Evolutionary conservation across 306 rosid species (phyloP).

Genomic region (Lathyrus tuberosus): DNA sequence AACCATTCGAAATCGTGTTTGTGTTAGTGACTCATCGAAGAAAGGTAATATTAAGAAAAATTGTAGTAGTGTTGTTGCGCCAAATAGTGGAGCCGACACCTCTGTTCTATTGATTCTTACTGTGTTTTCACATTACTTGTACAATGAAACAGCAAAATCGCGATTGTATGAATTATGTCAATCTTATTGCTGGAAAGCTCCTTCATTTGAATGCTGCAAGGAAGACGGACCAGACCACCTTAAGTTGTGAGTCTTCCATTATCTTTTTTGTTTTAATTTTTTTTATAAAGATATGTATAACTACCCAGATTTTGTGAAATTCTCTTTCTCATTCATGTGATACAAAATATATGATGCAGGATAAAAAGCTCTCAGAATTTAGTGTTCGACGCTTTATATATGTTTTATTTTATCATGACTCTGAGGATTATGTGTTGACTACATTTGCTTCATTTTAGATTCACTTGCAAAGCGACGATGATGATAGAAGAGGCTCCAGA

Average conservation of each 20-base stretch:
- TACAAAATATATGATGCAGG: not conserved
- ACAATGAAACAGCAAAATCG: slow-evolving; percentile 59
- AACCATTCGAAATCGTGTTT: slow-evolving; percentile 38
- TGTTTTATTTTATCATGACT: not conserved
- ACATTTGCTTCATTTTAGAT: slow-evolving; percentile 49
- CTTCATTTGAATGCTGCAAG: slow-evolving; percentile 68
- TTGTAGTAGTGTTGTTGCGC: slow-evolving; percentile 26
- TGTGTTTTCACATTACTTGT: slow-evolving; percentile 44
- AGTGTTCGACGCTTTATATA: not conserved
- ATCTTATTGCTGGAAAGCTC: slow-evolving; percentile 66
- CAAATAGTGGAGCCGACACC: slow-evolving; percentile 2
- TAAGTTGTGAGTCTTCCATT: slow-evolving; percentile 48
- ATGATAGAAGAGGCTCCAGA: slow-evolving; percentile 64
- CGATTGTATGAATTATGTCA: slow-evolving; percentile 71
- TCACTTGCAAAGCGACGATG: slow-evolving; percentile 63
- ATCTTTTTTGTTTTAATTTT: slow-evolving; percentile 27
- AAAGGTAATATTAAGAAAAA: slow-evolving; percentile 50
- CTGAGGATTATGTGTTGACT: slow-evolving; percentile 22
- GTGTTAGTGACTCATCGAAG: slow-evolving; percentile 36
- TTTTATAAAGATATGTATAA: not conserved
- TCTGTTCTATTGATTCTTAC: slow-evolving; percentile 28
- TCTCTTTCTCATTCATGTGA: not conserved
- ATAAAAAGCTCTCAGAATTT: not conserved
- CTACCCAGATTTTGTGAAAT: not conserved
- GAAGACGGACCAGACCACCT: slow-evolving; percentile 86